Conservation (phyloP, 1,284 basidiomycete species). For the Ganoderma lucidum region DNA sequence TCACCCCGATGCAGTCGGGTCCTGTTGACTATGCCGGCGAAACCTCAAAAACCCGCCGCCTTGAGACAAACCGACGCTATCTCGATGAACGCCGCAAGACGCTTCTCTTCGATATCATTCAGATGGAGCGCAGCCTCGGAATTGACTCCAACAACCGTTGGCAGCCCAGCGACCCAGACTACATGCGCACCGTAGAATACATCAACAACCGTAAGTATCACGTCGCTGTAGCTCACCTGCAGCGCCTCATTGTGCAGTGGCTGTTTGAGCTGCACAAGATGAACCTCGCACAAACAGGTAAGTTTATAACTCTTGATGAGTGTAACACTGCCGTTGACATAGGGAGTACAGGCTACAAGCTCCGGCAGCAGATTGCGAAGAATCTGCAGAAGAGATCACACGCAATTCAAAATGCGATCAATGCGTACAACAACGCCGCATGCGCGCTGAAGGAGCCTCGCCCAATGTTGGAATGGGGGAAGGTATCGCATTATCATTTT, state of each 20-base stretch:
- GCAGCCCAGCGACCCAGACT: constrained; percentile 30
- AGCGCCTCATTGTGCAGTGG: constrained; percentile 38
- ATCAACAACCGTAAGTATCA: constrained; percentile 34
- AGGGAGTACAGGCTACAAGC: constrained; percentile 16
- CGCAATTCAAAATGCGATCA: constrained; percentile 35
- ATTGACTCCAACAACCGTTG: constrained; percentile 33
- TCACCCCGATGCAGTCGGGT: too few species aligned
- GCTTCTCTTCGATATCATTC: too few species aligned
- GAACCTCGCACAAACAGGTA: constrained; percentile 37
- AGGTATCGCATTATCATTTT: constrained; percentile 44
- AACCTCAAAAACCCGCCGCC: too few species aligned
- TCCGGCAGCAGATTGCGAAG: constrained; percentile 39
- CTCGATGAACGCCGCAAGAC: too few species aligned
- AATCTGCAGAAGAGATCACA: constrained; percentile 35
- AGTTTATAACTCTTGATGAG: constrained; percentile 16
- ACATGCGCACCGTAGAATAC: constrained; percentile 24
- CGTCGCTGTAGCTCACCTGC: constrained; percentile 36
- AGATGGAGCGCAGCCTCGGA: neutral
- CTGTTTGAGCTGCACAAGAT: constrained; percentile 43
- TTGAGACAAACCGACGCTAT: too few species aligned
- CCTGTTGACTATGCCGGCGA: too few species aligned
- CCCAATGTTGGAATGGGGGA: constrained; percentile 39
- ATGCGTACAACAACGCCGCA: constrained; percentile 40
- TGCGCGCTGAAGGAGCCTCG: constrained; percentile 31
- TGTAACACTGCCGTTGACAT: neutral